Evolutionary conservation across 768 basidiomycete species (phyloP).

Genomic region (Lepiota subincarnata): DNA sequence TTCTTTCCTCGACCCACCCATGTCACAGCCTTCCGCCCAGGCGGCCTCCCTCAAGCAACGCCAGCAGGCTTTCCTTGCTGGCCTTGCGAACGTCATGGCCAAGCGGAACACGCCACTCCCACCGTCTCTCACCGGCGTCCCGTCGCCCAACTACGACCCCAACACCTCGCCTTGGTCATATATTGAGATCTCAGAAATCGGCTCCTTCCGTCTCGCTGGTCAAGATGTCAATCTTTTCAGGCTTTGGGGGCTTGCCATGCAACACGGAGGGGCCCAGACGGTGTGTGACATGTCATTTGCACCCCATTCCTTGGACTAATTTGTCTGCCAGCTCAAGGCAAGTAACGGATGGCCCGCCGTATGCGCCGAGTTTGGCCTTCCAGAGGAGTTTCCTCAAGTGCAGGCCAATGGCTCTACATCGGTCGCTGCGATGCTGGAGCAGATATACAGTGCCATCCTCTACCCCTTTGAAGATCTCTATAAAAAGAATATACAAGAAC

Average conservation of each 20-base stretch:
- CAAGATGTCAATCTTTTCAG: slow-evolving; percentile 76
- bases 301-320: slow-evolving; percentile 14
- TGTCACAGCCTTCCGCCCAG: slow-evolving; percentile 30
- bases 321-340: slow-evolving; percentile 37
- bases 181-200: slow-evolving; percentile 63
- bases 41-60: slow-evolving; percentile 43
- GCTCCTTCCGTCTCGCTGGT: slow-evolving; percentile 64
- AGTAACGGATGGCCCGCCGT: slow-evolving; percentile 56
- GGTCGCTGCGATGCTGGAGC: slow-evolving; percentile 47
- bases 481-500: slow-evolving; percentile 55
- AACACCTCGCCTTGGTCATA: slow-evolving; percentile 58
- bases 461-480: slow-evolving; percentile 71
- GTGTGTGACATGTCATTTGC: slow-evolving; percentile 36
- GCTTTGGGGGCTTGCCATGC: slow-evolving; percentile 59
- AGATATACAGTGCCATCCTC: slow-evolving; percentile 60
- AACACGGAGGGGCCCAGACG: slow-evolving; percentile 56
- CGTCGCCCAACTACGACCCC: slow-evolving; percentile 58
- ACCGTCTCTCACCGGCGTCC: slow-evolving; percentile 63
- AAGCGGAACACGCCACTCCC: slow-evolving; percentile 64
- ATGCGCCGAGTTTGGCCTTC: slow-evolving; percentile 54
- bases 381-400: slow-evolving; percentile 47
- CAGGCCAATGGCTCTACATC: slow-evolving; percentile 43
- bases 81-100: slow-evolving; percentile 58
- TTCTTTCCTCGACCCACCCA: slow-evolving; percentile 43
- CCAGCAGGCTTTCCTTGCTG: slow-evolving; percentile 54